Evolutionary conservation across 345 rosid genomes (phyloP).

Genomic region (Pistacia atlantica): DNA sequence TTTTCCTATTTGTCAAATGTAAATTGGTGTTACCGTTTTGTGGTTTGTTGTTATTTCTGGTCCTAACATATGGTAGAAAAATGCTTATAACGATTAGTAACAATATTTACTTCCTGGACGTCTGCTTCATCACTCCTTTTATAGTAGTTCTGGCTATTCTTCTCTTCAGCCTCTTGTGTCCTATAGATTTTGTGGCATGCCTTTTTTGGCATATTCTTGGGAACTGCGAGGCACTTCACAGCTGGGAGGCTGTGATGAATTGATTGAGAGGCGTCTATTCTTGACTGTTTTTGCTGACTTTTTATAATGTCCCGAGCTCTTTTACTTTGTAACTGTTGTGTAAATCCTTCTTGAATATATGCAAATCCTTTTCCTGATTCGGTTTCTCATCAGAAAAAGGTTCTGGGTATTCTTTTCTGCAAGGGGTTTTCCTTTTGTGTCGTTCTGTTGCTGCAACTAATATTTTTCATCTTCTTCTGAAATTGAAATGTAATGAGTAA

Average conservation of each 20-base stretch:
- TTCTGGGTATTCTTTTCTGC: not conserved
- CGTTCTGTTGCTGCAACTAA: not conserved
- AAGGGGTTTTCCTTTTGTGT: not conserved
- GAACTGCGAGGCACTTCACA: too few relatives aligned
- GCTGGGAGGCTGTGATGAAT: too few relatives aligned
- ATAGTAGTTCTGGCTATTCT: not conserved
- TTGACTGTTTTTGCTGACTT: too few relatives aligned
- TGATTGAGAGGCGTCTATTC: too few relatives aligned
- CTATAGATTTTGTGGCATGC: too few relatives aligned
- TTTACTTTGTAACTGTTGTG: too few relatives aligned
- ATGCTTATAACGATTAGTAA: not conserved
- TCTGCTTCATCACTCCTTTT: not conserved
- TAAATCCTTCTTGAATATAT: too few relatives aligned
- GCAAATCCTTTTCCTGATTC: too few relatives aligned
- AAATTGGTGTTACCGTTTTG: not conserved
- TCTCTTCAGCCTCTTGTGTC: too few relatives aligned
- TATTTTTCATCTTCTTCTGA: not conserved
- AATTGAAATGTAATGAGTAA: not conserved
- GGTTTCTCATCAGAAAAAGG: too few relatives aligned
- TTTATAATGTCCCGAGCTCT: too few relatives aligned
- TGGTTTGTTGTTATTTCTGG: conserved; percentile 1
- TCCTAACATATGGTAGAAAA: not conserved
- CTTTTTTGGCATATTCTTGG: too few relatives aligned
- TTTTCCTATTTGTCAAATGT: not conserved
- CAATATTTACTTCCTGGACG: not conserved